Percentiles rank a stretch among this genome's conserved stretches.
Evolutionary conservation across 2,329 filamentous ascomycete genomes (phyloP).

Genomic region (Diaporthe citri): DNA sequence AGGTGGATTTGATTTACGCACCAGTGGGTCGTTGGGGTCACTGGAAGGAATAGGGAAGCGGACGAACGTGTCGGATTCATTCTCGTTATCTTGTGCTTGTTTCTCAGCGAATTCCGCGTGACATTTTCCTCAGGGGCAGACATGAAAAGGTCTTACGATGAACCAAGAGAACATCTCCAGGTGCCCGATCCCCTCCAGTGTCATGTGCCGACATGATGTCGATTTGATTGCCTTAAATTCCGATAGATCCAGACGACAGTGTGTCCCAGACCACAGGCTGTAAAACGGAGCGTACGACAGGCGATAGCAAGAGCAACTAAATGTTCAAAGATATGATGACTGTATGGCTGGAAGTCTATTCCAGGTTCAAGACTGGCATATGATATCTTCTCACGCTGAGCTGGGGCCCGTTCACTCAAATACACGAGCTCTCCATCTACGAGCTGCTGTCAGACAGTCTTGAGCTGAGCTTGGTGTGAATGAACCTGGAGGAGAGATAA

Average conservation of each 20-base stretch:
- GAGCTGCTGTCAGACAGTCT: not conserved
- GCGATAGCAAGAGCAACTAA: not conserved
- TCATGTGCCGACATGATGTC: not conserved
- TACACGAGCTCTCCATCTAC: not conserved
- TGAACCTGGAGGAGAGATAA: not conserved
- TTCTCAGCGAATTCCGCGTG: not conserved
- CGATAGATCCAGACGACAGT: not conserved
- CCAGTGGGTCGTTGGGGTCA: constrained; percentile 11
- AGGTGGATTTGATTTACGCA: not conserved
- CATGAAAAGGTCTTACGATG: not conserved
- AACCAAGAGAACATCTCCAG: constrained; percentile 3
- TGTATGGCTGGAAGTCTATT: not conserved
- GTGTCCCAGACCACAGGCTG: not conserved
- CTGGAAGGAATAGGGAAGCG: constrained; percentile 17
- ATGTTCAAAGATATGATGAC: not conserved
- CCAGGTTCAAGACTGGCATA: not conserved
- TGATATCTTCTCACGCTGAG: not conserved
- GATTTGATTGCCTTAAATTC: not conserved
- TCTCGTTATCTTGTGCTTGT: not conserved
- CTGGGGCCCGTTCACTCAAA: constrained; percentile 2
- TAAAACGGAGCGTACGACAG: not conserved
- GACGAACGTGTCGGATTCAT: constrained; percentile 12
- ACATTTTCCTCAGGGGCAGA: not conserved
- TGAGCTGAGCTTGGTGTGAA: not conserved
- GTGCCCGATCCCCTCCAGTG: not conserved